A percentile compares a stretch with the other conserved stretches of the same genome.
Evolutionary conservation across 2,329 filamentous ascomycete species (phyloP).

Genomic region (Trichoderma sp.): DNA sequence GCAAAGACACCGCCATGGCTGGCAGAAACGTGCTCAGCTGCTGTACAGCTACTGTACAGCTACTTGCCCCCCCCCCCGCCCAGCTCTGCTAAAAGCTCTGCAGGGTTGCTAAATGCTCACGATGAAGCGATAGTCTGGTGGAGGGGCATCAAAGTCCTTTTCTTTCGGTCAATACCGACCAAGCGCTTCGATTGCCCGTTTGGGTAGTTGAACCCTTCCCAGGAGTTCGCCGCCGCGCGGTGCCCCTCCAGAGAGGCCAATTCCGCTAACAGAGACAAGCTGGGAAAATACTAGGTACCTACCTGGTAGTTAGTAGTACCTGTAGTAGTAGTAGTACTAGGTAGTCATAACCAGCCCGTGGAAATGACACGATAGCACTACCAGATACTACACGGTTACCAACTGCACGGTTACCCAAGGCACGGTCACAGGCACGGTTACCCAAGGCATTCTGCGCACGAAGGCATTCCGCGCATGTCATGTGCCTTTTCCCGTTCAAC

Average conservation of each 20-base stretch:
- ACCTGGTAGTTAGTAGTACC: no score
- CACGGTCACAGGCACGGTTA: no score
- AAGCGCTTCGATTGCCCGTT: slow-evolving; percentile 1
- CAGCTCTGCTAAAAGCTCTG: slow-evolving; percentile 7
- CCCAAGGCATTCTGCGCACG: not conserved
- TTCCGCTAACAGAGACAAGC: not conserved
- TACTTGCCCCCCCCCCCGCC: not conserved
- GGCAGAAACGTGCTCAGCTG: not conserved
- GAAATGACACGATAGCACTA: no score
- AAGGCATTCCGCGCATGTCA: slow-evolving; percentile 2
- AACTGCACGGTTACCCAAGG: no score
- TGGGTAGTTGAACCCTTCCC: not conserved
- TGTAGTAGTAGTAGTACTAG: no score
- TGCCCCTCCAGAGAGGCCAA: not conserved
- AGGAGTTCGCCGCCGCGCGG: slow-evolving; percentile 1
- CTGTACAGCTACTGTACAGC: not conserved
- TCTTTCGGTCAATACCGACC: not conserved
- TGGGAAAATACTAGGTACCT: not conserved
- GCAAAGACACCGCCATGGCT: not conserved
- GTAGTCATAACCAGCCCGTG: no score
- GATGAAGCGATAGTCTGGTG: not conserved
- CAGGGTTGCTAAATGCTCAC: slow-evolving; percentile 15
- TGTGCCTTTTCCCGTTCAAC: not conserved
- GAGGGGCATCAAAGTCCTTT: not conserved
- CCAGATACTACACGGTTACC: no score